Base-by-base conservation (phyloP, 139 green algal genomes). In the Tetraselmis chui region DNA sequence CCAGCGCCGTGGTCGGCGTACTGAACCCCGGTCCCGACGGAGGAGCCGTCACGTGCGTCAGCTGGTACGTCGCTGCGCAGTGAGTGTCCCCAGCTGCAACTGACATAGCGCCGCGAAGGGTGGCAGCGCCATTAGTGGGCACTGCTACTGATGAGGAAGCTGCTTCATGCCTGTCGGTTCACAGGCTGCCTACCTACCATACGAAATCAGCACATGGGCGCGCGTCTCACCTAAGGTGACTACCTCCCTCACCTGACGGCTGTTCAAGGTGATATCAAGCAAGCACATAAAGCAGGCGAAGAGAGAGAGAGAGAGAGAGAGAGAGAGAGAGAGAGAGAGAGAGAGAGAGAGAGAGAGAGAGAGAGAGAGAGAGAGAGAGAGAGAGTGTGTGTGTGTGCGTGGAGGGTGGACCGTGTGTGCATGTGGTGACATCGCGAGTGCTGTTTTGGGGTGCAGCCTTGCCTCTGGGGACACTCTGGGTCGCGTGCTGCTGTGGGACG, bases 401-500 rank as follows among this genome's bases (percentile, higher is more conserved):
- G 18, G 18, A 67, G 45, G 45, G 45, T 18, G 5, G 45, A 25
- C 45, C 45, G 11, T 67, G 11, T 18, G 5, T 67, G 45, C 45
- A 18, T 18, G 45, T 79, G 1, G 67, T 75, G 1, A 45, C 28
- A 31, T 2, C 78, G 1, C 45, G 29, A 28, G 30, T 31, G 78
- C 80, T 84, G 84, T 59, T 22, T 27, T 83, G 27, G 79, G 25
- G 31, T 83, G 31, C 31, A 91, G 92, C 79, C 87, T 96, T 30
- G 93, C 93, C 0, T 94, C 91, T 29, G 93, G 93, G 1, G 93
- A 97, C 77, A 79, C 78, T 22, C 84, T 93, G 1, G 93, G 93
- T 23, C 78, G 85, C 0, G 93, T 97, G 32, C 86, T 93, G 31
- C 87, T 96, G 59, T 97, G 93, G 93, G 89, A 93, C 32, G 87